Base-by-base conservation (phyloP, 768 basidiomycete species). In the Candolleomyces aberdarensis region DNA sequence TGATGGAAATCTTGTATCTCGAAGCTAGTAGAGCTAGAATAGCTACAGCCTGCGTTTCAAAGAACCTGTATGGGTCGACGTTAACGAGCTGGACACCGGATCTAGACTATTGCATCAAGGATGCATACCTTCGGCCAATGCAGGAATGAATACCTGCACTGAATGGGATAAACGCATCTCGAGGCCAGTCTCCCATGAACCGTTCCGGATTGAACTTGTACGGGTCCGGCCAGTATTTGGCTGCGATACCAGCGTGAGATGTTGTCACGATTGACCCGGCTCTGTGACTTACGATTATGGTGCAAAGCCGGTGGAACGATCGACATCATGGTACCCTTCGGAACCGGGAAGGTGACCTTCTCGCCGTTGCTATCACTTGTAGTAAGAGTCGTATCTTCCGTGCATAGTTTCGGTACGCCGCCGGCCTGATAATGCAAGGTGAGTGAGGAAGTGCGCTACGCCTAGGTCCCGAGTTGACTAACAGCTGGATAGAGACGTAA, bases 161-260 rank as follows among this genome's bases (percentile, higher is more conserved):
- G 57, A 70, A 70, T 1, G 67, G 60, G 10, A 67, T 7, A 47
- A 69, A 70, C 9, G 67, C 67, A 40, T 70, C 67, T 17, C 61
- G 41, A 20, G 56, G 56, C 62, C 62, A 67, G 26, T 62, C 64
- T 5, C 59, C 47, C 31, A 65, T 40, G 51, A 67, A 67, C 19
- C 66, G 57, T 13, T 64, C 63, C 5, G 66, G 66, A 0, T 71
- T 72, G 67, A 81, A 83, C 10, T 56, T 60, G 20, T 76, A 51
- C 1, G 81, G 81, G 39, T 81, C 74, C 29, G 74, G 63, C 81
- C 81, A 83, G 65, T 81, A 81, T 26, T 74, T 71, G 8, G 81
- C 81, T 83, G 47, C 15, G 32, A 36, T 5, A 44, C 17, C 13
- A 62, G 20, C 26, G 6, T 31, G n/a, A 40, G 17, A 26, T 26